A percentile compares a stretch with the other conserved stretches of the same genome.
Evolutionary conservation across 495 filamentous ascomycete genomes (phyloP).

Genomic region (Podospora didyma): DNA sequence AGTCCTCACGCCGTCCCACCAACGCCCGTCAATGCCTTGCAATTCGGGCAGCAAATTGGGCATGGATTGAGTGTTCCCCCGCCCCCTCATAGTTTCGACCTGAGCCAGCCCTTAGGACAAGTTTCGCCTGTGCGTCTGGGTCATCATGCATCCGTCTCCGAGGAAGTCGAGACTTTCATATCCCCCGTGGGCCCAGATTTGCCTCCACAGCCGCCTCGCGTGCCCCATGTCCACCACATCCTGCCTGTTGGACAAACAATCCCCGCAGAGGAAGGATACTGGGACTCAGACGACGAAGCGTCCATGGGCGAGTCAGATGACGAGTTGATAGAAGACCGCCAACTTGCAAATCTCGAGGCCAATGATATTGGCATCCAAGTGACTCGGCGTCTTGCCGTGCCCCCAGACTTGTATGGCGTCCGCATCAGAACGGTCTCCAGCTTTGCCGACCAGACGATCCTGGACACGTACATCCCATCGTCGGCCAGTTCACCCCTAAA

Average conservation of each 20-base stretch:
- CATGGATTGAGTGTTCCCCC: not conserved
- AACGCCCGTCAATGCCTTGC: not conserved
- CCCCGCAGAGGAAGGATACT: constrained; percentile 33
- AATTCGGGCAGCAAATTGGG: not conserved
- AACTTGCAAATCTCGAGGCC: constrained; percentile 27
- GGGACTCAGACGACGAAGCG: constrained; percentile 63
- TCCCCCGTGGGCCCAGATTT: not conserved
- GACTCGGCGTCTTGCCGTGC: constrained; percentile 27
- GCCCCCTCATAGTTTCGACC: not conserved
- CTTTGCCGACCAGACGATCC: constrained; percentile 50
- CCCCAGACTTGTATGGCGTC: constrained; percentile 32
- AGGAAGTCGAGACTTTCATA: not conserved
- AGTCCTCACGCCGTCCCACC: not conserved
- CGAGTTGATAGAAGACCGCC: constrained; percentile 29
- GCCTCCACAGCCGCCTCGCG: too few relatives aligned
- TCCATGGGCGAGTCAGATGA: constrained; percentile 55
- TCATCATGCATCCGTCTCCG: not conserved
- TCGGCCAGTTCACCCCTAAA: constrained; percentile 74
- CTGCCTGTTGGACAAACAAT: not conserved
- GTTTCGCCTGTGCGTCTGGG: not conserved
- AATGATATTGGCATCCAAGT: constrained; percentile 38
- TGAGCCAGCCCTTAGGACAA: not conserved
- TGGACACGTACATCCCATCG: constrained; percentile 73
- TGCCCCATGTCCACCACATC: too few relatives aligned
- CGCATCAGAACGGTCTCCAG: constrained; percentile 41